Evolutionary conservation across 164 flowering plant genomes (phyloP).

Genomic region (Vitis labrusca): DNA sequence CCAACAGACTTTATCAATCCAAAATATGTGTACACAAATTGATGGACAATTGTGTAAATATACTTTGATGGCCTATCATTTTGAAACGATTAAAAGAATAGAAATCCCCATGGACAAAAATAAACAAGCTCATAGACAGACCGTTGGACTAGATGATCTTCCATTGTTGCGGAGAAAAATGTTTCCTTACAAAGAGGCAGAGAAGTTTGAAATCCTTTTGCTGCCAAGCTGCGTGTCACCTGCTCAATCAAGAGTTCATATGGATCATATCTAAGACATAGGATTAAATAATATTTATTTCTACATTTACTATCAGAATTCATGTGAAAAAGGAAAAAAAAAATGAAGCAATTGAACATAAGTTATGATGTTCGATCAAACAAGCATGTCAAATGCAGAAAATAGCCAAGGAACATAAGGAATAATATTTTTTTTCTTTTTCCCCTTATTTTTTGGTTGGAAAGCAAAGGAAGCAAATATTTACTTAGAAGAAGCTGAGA

Average conservation of each 20-base stretch:
- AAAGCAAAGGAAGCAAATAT: too few relatives aligned
- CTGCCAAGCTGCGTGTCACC: conserved; percentile 95
- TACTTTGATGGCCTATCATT: background rate
- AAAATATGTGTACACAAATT: too few relatives aligned
- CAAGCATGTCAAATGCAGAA: background rate
- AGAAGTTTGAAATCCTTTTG: conserved; percentile 84
- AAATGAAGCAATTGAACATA: too few relatives aligned
- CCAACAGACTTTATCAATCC: too few relatives aligned
- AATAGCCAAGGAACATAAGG: background rate
- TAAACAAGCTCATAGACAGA: conserved; percentile 23
- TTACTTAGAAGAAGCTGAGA: too few relatives aligned
- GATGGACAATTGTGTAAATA: too few relatives aligned
- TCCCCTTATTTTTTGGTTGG: too few relatives aligned
- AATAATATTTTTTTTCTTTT: background rate
- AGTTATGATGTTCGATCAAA: background rate
- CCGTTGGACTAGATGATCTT: conserved; percentile 68
- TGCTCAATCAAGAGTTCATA: conserved; percentile 25
- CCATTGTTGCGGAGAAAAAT: conserved; percentile 83
- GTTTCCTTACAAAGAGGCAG: conserved; percentile 85
- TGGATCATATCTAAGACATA: background rate
- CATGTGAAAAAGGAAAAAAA: too few relatives aligned
- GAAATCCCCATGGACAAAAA: background rate
- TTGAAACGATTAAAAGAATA: background rate
- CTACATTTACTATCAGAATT: background rate
- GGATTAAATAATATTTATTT: background rate